A percentile compares a stretch with the other conserved stretches of the same genome.
phyloP scores from a whole-genome alignment of 306 rosid genomes.

The Glycine soja region DNA sequence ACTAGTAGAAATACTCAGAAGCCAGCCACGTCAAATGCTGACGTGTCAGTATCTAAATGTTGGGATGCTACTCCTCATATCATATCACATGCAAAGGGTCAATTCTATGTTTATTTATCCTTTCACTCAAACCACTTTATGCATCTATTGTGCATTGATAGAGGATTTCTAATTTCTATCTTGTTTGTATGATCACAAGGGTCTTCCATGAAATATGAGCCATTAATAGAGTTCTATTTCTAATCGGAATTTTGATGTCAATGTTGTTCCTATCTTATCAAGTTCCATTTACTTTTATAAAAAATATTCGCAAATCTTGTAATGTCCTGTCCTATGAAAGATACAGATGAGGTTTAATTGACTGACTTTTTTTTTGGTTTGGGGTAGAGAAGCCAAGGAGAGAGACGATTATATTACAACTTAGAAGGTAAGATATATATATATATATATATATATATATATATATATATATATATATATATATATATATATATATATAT shows the following conservation, averaged over 20 bases:
- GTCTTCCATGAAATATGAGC: not conserved
- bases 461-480: no score
- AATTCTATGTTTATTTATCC: not conserved
- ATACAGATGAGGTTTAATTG: not conserved
- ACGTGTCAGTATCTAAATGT: not conserved
- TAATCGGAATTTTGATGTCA: not conserved
- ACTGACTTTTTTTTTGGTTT: not conserved
- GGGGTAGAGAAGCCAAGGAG: not conserved
- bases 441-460: no score
- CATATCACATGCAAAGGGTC: constrained; percentile 2
- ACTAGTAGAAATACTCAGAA: constrained; percentile 1
- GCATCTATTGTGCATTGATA: not conserved
- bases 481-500: no score
- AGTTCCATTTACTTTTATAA: not conserved
- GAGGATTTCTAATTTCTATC: not conserved
- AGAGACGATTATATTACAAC: no score
- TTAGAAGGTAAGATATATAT: no score
- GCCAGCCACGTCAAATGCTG: constrained; percentile 1
- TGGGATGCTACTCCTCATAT: not conserved
- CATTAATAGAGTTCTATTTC: not conserved
- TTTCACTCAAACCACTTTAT: not conserved
- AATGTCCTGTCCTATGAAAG: not conserved
- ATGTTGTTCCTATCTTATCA: not conserved
- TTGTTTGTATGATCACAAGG: not conserved
- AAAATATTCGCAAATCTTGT: not conserved